Conservation (phyloP, 225 moss, liverwort and hornwort species). For the Pseudoscleropodium purum region DNA sequence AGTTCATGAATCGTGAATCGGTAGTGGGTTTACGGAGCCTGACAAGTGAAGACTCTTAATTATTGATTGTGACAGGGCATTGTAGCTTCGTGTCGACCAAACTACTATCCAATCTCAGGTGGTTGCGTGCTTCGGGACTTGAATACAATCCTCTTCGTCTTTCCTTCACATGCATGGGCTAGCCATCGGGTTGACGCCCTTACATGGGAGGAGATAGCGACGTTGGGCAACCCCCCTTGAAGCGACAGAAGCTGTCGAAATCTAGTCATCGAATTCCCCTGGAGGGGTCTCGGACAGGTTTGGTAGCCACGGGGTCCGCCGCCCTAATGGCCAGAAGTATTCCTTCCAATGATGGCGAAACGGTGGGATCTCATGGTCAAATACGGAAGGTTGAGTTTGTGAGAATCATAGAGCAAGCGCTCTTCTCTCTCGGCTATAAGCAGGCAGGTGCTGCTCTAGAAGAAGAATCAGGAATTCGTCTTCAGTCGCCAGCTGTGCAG, state of each 20-base stretch:
- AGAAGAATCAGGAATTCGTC: slow-evolving; percentile 86
- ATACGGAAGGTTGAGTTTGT: slow-evolving; percentile 96
- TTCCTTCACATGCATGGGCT: slow-evolving; percentile 85
- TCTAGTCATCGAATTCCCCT: slow-evolving; percentile 48
- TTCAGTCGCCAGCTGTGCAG: slow-evolving; percentile 85
- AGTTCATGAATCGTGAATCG: background rate
- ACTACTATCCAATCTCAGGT: background rate
- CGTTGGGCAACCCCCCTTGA: slow-evolving; percentile 99
- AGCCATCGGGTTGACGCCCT: slow-evolving; percentile 99
- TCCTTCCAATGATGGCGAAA: slow-evolving; percentile 74
- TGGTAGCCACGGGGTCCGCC: slow-evolving; percentile 73
- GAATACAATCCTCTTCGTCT: background rate
- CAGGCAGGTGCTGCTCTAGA: slow-evolving; percentile 75
- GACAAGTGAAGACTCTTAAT: background rate
- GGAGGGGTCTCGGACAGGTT: slow-evolving; percentile 70
- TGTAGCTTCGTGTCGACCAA: background rate
- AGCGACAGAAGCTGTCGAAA: slow-evolving; percentile 88
- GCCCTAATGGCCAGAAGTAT: slow-evolving; percentile 99
- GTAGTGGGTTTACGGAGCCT: background rate
- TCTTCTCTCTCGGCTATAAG: slow-evolving; percentile 83
- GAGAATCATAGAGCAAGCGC: slow-evolving; percentile 94
- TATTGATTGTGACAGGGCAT: slow-evolving; percentile 24
- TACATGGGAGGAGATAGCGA: slow-evolving; percentile 99
- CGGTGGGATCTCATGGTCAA: slow-evolving; percentile 88
- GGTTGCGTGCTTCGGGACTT: background rate